Base-by-base conservation (phyloP, 768 basidiomycete genomes). In the Termitomyces sp. region DNA sequence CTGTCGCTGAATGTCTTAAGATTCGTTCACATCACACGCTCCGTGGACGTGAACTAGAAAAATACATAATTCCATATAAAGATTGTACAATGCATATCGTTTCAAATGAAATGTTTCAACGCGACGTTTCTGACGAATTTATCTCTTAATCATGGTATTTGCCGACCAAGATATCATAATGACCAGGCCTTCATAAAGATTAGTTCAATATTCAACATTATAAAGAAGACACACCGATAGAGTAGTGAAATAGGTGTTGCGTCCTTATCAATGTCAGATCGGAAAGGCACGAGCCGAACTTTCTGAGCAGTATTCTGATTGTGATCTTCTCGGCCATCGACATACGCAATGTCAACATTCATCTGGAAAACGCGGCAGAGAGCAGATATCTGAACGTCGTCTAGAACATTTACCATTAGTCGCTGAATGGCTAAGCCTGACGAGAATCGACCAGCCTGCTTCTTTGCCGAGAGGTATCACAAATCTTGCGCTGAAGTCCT, bases 321-420 rank as follows among this genome's bases (percentile, higher is more conserved):
- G 20, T 35, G 53, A 28, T 44, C 36, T 26, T 70, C 70, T 16
- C 77, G 82, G 2, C 91, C 87, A 71, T 93, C 92, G 30, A 97
- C 80, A 70, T 93, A 94, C 1, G 91, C 91, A 40, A 95, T 80
- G 56, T 82, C 79, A 53, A 95, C 73, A 53, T 88, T 86, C 51
- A 91, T 72, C 23, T 80, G 71, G 32, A 95, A 72, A 0, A 87
- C 88, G 36, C 82, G 76, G 18, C 87, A 81, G 12, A 96, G 77
- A 1, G 94, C 93, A 38, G 81, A 81, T 62, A 95, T 88, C 66
- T 93, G 89, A 12, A 89, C 86, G 63, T 95, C 87, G 64, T 95
- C 94, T 85, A 54, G 10, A n/a, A 23, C 30, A 50, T 32, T 7
- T 20, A 41, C 33, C 8, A 14, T 18, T 26, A n/a, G 52, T 32